These are phyloP conservation scores for Tetrapisispora namnaoensis DNA, from an alignment of 805 yeast species.

Conservation along the genomic window DNA sequence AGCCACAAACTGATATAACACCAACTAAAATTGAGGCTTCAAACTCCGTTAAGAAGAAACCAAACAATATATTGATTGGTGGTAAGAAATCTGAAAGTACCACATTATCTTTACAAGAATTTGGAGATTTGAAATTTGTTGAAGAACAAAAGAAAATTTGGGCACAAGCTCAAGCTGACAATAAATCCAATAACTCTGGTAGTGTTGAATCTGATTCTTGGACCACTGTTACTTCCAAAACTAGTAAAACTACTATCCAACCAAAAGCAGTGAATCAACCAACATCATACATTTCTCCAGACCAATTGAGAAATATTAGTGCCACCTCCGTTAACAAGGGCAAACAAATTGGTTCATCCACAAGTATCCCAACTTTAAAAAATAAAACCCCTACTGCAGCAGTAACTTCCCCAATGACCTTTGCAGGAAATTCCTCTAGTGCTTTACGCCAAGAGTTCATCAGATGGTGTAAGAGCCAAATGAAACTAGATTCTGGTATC, in stretches of 20 bases:
- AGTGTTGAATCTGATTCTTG: constrained; percentile 11
- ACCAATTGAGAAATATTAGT: constrained; percentile 27
- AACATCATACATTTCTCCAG: constrained; percentile 26
- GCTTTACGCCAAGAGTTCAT: constrained; percentile 53
- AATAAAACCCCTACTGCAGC: constrained; percentile 4
- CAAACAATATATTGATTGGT: neutral
- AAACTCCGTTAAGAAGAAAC: constrained; percentile 2
- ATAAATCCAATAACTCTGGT: constrained; percentile 16
- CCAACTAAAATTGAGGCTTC: constrained; percentile 14
- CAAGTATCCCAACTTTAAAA: constrained; percentile 22
- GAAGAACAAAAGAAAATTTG: constrained; percentile 27
- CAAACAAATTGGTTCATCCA: constrained; percentile 21
- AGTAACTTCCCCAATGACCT: constrained; percentile 12
- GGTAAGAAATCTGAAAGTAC: neutral
- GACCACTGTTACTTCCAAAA: constrained; percentile 27
- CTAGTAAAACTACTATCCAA: constrained; percentile 6
- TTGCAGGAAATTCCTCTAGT: constrained; percentile 26
- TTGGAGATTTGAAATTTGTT: constrained; percentile 21
- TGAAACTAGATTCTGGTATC: constrained; percentile 64
- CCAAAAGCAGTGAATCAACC: constrained; percentile 7
- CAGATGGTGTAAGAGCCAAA: constrained; percentile 60
- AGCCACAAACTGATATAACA: constrained; percentile 8
- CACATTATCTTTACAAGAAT: constrained; percentile 6
- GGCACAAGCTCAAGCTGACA: constrained; percentile 53
- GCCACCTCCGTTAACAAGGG: constrained; percentile 1